A percentile compares a stretch with the other conserved stretches of the same genome.
Evolutionary conservation across 1,284 basidiomycete species (phyloP).

Genomic region (Xerocomus nothofagi): DNA sequence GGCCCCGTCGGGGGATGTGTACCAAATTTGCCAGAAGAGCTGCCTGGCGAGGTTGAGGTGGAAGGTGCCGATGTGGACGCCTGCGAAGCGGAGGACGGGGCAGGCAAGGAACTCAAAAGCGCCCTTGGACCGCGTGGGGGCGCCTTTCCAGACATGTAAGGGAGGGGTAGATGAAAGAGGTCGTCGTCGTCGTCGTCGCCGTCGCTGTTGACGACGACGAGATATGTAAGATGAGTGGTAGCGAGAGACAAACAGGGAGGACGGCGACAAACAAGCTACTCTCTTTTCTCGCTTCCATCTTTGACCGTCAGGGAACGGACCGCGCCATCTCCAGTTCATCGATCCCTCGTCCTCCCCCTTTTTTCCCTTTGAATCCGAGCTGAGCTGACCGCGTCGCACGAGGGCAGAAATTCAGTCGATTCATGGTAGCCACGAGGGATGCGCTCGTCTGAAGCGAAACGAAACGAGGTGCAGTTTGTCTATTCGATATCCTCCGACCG

Average conservation of each 20-base stretch:
- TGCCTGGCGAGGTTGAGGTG: conserved; percentile 31
- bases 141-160: conserved; percentile 68
- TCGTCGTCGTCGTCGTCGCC: conserved; percentile 23
- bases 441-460: background rate
- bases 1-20: conserved; percentile 35
- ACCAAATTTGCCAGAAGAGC: conserved; percentile 28
- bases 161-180: background rate
- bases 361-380: no score
- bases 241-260: conserved; percentile 26
- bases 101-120: conserved; percentile 48
- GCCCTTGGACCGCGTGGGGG: conserved; percentile 73
- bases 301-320: background rate
- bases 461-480: background rate
- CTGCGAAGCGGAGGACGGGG: conserved; percentile 28
- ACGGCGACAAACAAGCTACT: conserved; percentile 20
- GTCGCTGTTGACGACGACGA: conserved; percentile 29
- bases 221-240: conserved; percentile 6
- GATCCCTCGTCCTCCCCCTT: no score
- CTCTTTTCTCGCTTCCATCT: conserved; percentile 11
- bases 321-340: background rate
- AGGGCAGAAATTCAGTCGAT: background rate
- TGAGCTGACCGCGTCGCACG: background rate
- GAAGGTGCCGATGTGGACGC: conserved; percentile 31
- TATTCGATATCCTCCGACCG: background rate
- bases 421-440: background rate